Evolutionary conservation across 1,139 yeast species (phyloP).

Genomic region (Hyphopichia wangnamkhiaoensis): DNA sequence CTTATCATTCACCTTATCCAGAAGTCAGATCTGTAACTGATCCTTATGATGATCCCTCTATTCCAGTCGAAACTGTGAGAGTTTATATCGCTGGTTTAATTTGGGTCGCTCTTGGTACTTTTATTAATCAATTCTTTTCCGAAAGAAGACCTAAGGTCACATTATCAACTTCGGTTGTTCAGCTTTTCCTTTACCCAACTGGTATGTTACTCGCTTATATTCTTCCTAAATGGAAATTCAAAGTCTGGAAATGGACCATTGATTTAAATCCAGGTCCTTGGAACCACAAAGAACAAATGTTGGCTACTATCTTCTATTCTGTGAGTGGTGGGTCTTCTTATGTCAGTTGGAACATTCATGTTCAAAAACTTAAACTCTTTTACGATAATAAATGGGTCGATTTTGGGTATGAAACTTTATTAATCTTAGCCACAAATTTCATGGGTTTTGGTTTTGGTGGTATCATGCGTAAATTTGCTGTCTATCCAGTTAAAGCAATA

Average conservation of each 20-base stretch:
- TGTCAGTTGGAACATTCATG: slow-evolving; percentile 20
- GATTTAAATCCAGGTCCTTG: slow-evolving; percentile 32
- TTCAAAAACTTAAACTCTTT: slow-evolving; percentile 16
- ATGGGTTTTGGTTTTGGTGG: slow-evolving; percentile 69
- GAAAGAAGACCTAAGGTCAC: slow-evolving; percentile 12
- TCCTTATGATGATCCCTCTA: slow-evolving; percentile 50
- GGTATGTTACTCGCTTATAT: slow-evolving; percentile 19
- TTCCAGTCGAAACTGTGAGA: slow-evolving; percentile 56
- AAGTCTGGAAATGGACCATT: slow-evolving; percentile 11
- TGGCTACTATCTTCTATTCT: slow-evolving; percentile 25
- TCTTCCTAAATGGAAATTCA: slow-evolving; percentile 21
- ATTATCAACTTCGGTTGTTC: slow-evolving; percentile 18
- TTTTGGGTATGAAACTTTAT: slow-evolving; percentile 51
- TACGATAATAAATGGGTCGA: slow-evolving; percentile 39
- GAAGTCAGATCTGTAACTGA: slow-evolving; percentile 62
- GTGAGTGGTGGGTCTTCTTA: slow-evolving; percentile 21
- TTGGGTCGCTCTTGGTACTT: slow-evolving; percentile 42
- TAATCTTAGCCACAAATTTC: slow-evolving; percentile 55
- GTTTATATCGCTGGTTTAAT: slow-evolving; percentile 52
- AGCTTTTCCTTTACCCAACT: slow-evolving; percentile 25
- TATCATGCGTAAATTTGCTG: slow-evolving; percentile 53
- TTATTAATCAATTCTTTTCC: slow-evolving; percentile 11
- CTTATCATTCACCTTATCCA: slow-evolving; percentile 61
- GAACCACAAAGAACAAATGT: slow-evolving; percentile 29
- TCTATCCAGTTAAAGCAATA: slow-evolving; percentile 56